Percentiles rank a stretch among this genome's conserved stretches.
Conservation (phyloP, 768 basidiomycete genomes). For the Naematelia aurantialba region DNA sequence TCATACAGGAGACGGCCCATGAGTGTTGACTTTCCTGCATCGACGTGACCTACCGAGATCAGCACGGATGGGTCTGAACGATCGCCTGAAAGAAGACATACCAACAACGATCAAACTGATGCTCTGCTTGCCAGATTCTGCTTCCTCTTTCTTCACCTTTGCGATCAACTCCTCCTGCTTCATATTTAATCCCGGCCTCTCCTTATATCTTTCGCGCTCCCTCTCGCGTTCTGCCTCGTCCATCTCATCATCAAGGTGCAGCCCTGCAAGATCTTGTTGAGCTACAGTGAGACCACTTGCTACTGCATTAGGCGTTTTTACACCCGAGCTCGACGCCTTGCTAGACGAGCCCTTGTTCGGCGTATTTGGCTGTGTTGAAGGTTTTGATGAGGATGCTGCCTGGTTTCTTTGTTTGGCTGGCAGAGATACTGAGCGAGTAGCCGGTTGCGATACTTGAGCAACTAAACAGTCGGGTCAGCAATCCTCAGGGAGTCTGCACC, state of each 20-base stretch:
- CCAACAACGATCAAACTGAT: slow-evolving; percentile 91
- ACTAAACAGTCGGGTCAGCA: slow-evolving; percentile 13
- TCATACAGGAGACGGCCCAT: slow-evolving; percentile 95
- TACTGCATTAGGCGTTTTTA: slow-evolving; percentile 15
- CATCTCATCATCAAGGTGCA: slow-evolving; percentile 62
- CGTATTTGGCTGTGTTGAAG: slow-evolving; percentile 23
- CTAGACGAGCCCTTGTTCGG: slow-evolving; percentile 17
- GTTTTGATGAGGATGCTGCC: slow-evolving; percentile 2
- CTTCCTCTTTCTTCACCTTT: slow-evolving; percentile 62
- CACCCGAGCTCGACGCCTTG: slow-evolving; percentile 22
- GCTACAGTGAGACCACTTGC: slow-evolving; percentile 54
- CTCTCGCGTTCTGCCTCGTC: slow-evolving; percentile 47
- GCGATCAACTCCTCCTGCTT: slow-evolving; percentile 78
- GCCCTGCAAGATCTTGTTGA: slow-evolving; percentile 67
- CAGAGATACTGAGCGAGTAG: slow-evolving; percentile 28
- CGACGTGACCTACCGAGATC: slow-evolving; percentile 74
- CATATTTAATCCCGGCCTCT: slow-evolving; percentile 61
- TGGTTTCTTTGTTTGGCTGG: slow-evolving; percentile 24
- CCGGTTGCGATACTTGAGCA: slow-evolving; percentile 30
- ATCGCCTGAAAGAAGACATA: slow-evolving; percentile 47
- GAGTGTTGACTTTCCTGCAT: slow-evolving; percentile 95
- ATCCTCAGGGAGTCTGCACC: neutral
- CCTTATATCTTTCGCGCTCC: slow-evolving; percentile 40
- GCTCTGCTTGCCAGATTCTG: slow-evolving; percentile 59
- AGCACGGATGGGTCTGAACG: neutral